Evolutionary conservation across 2,329 filamentous ascomycete genomes (phyloP).

Genomic region (Penicillium polonicum): DNA sequence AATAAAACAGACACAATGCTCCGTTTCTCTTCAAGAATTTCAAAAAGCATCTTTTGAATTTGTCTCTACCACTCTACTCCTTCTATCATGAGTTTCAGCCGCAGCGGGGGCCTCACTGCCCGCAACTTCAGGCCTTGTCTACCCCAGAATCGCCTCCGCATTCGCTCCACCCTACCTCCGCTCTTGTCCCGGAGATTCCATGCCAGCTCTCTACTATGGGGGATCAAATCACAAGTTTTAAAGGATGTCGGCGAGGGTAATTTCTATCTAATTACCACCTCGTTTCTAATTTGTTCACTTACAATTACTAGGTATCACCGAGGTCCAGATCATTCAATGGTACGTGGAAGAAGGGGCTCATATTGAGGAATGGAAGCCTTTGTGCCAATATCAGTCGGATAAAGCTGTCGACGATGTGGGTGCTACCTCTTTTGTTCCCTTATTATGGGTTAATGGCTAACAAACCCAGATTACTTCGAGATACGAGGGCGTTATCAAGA

Average conservation of each 20-base stretch:
- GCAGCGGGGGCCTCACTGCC: constrained; percentile 31
- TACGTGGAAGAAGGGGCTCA: constrained; percentile 94
- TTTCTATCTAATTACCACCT: not conserved
- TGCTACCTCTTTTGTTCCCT: constrained; percentile 7
- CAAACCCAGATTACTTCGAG: constrained; percentile 84
- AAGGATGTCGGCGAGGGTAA: constrained; percentile 47
- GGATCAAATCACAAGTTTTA: constrained; percentile 40
- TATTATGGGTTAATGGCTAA: constrained; percentile 6
- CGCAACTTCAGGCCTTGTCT: constrained; percentile 28
- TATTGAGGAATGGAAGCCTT: constrained; percentile 95
- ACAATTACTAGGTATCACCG: constrained; percentile 74
- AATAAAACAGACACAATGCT: constrained; percentile 21
- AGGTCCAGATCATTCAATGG: constrained; percentile 99
- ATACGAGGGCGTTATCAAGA: constrained; percentile 94
- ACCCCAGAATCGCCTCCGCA: constrained; percentile 30
- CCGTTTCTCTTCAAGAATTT: constrained; percentile 5
- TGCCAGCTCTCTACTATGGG: constrained; percentile 34
- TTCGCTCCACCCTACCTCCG: constrained; percentile 23
- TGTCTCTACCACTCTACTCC: not conserved
- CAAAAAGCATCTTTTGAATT: not conserved
- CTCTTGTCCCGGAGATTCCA: constrained; percentile 38
- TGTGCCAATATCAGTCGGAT: constrained; percentile 98
- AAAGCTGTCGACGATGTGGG: constrained; percentile 70
- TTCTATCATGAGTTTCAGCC: constrained; percentile 33
- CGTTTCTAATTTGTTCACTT: constrained; percentile 14